These are phyloP conservation scores for Mycena epipterygia DNA, from an alignment of 768 basidiomycete genomes.

Conservation along the genomic window DNA sequence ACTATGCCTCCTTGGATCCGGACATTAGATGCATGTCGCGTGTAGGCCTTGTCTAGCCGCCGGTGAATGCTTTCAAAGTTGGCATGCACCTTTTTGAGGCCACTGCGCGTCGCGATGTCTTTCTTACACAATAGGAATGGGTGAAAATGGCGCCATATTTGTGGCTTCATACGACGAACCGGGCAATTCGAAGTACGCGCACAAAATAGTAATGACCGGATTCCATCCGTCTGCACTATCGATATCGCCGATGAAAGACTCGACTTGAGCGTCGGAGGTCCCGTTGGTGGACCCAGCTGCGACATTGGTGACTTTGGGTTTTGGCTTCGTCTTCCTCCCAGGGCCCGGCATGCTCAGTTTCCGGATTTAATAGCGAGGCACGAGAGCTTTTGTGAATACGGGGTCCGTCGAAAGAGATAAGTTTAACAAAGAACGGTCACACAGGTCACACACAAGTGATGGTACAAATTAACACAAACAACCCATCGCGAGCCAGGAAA, in stretches of 20 bases:
- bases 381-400: no score
- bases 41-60: slow-evolving; percentile 64
- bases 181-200: slow-evolving; percentile 66
- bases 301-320: slow-evolving; percentile 6
- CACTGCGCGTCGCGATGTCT: slow-evolving; percentile 71
- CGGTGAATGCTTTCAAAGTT: slow-evolving; percentile 67
- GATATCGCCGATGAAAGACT: slow-evolving; percentile 57
- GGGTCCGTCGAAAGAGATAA: not conserved
- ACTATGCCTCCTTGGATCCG: slow-evolving; percentile 69
- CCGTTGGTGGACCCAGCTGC: not conserved
- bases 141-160: not conserved
- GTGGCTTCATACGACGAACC: slow-evolving; percentile 50
- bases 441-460: not conserved
- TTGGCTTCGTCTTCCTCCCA: slow-evolving; percentile 33
- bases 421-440: no score
- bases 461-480: slow-evolving; percentile 6
- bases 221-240: slow-evolving; percentile 65
- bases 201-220: slow-evolving; percentile 60
- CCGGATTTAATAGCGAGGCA: no score
- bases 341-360: slow-evolving; percentile 34
- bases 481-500: slow-evolving; percentile 16
- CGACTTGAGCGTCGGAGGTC: slow-evolving; percentile 19
- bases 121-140: not conserved
- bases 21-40: slow-evolving; percentile 56
- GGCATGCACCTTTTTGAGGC: slow-evolving; percentile 73